Conservation (phyloP, 331 rosid species). For the Acacia pycnantha region DNA sequence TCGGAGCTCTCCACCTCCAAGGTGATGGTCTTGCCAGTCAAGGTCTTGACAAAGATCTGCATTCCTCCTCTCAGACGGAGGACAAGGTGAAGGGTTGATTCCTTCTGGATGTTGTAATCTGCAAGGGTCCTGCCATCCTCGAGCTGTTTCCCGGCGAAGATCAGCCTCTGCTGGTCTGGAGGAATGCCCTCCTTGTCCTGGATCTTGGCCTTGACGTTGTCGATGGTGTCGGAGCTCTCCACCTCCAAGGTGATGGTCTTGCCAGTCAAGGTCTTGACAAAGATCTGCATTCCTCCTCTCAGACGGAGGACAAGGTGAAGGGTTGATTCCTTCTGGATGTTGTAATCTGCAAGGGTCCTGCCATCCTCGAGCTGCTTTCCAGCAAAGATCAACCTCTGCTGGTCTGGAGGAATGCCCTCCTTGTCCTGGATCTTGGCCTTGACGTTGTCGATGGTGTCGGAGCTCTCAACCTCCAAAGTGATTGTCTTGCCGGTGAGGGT, state of each 20-base stretch:
- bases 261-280: constrained; percentile 44
- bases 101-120: constrained; percentile 54
- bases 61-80: constrained; percentile 57
- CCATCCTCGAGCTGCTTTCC: constrained; percentile 50
- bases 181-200: constrained; percentile 55
- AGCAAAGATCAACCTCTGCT: constrained; percentile 48
- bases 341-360: constrained; percentile 39
- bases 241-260: constrained; percentile 52
- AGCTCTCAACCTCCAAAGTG: constrained; percentile 48
- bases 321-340: constrained; percentile 51
- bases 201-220: constrained; percentile 45
- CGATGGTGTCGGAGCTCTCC: constrained; percentile 46
- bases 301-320: constrained; percentile 48
- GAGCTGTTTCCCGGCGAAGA: constrained; percentile 46
- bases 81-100: constrained; percentile 57
- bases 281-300: constrained; percentile 47
- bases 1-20: constrained; percentile 53
- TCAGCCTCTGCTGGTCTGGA: constrained; percentile 56
- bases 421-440: constrained; percentile 53
- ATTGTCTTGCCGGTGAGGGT: constrained; percentile 47
- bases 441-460: constrained; percentile 46
- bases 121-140: constrained; percentile 51
- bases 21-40: constrained; percentile 58
- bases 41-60: constrained; percentile 58
- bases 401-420: constrained; percentile 53